Evolutionary conservation across 176 grass and related monocot species (phyloP).

Genomic region (Paspalum notatum): DNA sequence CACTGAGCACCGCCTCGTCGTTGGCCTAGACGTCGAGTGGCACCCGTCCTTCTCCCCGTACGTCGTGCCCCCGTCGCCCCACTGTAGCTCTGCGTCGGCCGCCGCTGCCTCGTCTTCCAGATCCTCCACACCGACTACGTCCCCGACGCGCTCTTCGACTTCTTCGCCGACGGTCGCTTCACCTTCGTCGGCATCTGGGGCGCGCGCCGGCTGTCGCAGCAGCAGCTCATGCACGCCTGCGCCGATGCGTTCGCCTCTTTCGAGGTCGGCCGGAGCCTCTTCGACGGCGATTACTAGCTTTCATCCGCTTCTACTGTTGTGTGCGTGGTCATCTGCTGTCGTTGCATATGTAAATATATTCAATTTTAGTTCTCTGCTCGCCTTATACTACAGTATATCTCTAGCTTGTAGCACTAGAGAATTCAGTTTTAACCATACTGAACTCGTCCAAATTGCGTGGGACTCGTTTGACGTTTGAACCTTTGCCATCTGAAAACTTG

Average conservation of each 20-base stretch:
- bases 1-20: background rate
- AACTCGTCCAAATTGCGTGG: too few species aligned
- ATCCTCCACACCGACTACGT: constrained; percentile 41
- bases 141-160: constrained; percentile 9
- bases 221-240: constrained; percentile 42
- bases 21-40: constrained; percentile 34
- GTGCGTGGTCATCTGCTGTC: too few species aligned
- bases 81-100: constrained; percentile 47
- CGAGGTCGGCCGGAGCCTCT: constrained; percentile 38
- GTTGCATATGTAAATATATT: too few species aligned
- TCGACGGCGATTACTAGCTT: background rate
- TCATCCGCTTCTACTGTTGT: background rate
- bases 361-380: too few species aligned
- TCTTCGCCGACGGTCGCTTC: constrained; percentile 34
- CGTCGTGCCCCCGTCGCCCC: constrained; percentile 29
- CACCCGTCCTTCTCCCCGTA: constrained; percentile 2
- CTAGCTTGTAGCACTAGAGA: too few species aligned
- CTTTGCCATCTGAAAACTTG: too few species aligned
- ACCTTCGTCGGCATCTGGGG: constrained; percentile 41
- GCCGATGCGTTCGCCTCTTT: constrained; percentile 45
- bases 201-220: background rate
- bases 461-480: too few species aligned
- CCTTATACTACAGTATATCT: too few species aligned
- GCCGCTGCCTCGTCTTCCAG: constrained; percentile 57
- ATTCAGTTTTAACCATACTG: too few species aligned